phyloP scores from a whole-genome alignment of 2,329 filamentous ascomycete species.

The Ascochyta viciae-villosae region DNA sequence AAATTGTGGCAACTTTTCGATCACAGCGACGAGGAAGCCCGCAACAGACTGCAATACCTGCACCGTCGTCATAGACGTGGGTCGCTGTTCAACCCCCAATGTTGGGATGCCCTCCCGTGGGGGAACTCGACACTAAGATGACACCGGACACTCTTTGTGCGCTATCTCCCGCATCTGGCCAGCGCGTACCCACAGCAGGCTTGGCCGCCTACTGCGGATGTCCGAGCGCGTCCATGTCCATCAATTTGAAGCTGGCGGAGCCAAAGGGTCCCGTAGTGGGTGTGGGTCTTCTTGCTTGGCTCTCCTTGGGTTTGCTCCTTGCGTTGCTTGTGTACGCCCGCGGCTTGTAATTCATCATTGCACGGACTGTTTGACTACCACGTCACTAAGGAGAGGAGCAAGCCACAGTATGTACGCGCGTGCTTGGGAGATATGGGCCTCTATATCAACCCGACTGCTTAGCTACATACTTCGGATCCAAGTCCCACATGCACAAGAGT shows the following conservation, averaged over 20 bases:
- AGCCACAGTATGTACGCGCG: constrained; percentile 38
- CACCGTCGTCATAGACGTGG: constrained; percentile 12
- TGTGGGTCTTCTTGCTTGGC: constrained; percentile 39
- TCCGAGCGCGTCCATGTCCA: constrained; percentile 33
- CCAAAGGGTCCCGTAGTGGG: constrained; percentile 34
- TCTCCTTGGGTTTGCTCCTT: constrained; percentile 44
- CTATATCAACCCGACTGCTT: constrained; percentile 27
- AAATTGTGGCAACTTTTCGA: constrained; percentile 4
- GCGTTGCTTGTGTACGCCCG: constrained; percentile 45
- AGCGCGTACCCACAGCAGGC: constrained; percentile 19
- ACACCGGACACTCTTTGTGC: constrained; percentile 21
- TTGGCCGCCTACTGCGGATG: constrained; percentile 27
- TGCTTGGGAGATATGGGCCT: constrained; percentile 38
- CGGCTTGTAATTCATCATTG: constrained; percentile 37
- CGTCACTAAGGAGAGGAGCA: constrained; percentile 40
- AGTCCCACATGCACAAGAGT: constrained; percentile 19
- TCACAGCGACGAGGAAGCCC: constrained; percentile 3
- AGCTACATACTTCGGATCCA: constrained; percentile 28
- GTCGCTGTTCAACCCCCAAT: constrained; percentile 10
- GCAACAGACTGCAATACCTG: neutral
- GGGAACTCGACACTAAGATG: constrained; percentile 25
- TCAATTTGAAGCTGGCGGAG: constrained; percentile 38
- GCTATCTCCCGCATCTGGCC: constrained; percentile 23
- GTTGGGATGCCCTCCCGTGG: constrained; percentile 11
- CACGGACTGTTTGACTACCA: constrained; percentile 44